Evolutionary conservation across 1,284 basidiomycete genomes (phyloP), one percentile per base, ranked within the genome.

Genomic region (Salmacisia buchloeana): DNA sequence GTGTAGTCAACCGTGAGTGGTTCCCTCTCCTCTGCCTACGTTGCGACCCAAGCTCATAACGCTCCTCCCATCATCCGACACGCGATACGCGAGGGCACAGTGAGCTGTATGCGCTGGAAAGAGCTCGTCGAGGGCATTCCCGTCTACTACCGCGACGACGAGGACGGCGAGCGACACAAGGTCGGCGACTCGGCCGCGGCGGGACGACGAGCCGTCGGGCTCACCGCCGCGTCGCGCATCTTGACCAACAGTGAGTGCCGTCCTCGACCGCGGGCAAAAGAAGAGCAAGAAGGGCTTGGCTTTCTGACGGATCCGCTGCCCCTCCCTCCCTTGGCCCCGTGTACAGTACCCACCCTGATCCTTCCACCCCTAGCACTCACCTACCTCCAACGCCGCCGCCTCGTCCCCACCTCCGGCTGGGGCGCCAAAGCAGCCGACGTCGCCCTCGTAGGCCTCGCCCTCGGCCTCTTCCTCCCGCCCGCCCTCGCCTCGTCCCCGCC

Each of bases 401-500:
- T 73, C 33, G 66, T 75, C 39, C 73, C 73, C 12, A 39, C 65
- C 3, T 41, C 62, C 18, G 71, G 71, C 9, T 29, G 63, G 6
- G 39, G 67, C 23, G 66, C 73, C 3, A 52, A 69, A n/a, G 62
- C 64, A 23, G 65, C 71, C 12, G 71, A 75, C 33, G 38, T 75
- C 3, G 60, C 64, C 1, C 52, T 75, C 71, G 81, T 85, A 73
- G 84, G 84, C 4, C 69, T 82, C 1, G 82, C 81, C 1, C 79
- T 85, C 15, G 81, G 83, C 57, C 69, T 83, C 58, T 84, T 83
- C 80, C 77, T 85, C 0, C 84, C 84, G 0, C 83, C 83, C 6
- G 83, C 83, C n/a, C 84, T 85, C 68, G 83, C 83, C 12, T 81
- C 82, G 66, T 85, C 84, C 77, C 84, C 84, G 4, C 83, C 84